Base-by-base conservation (phyloP, 345 rosid genomes). In the Tarenaya hassleriana region DNA sequence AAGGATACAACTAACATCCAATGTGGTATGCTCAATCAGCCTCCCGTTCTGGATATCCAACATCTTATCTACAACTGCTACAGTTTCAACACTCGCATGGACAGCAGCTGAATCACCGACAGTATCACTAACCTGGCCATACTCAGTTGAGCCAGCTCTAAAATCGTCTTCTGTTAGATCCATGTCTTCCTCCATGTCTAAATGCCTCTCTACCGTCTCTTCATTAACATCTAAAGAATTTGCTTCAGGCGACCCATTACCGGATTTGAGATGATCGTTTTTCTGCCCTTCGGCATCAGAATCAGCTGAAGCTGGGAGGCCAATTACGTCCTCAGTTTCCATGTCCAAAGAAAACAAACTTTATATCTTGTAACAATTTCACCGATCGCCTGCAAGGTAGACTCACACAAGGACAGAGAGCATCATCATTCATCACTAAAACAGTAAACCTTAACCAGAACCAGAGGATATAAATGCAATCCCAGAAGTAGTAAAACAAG, bases 1-100 rank as follows among this genome's bases (percentile, higher is more conserved):
- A 55, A 81, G 84, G 89, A 83, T 83, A 88, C 90, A 47, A 46
- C 65, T 75, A 56, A 63, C 78, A 75, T 70, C 76, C 66, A 63
- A 62, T 62, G 21, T 40, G 21, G 20, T 35, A 24, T 41, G 62
- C 33, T 27, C 70, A 67, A 19, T 18, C 19, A 63, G 61, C 47
- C 59, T 58, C 17, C 51, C 69, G 43, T 71, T 65, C 40, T 47
- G 64, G 46, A 48, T 27, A 43, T 41, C 44, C 17, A 52, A 29
- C 29, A 61, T 67, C 59, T 72, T 79, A 31, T 65, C 73, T 17
- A 52, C 50, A 67, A 68, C 76, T 55, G 58, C 47, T 47, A 59
- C 46, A 34, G 70, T 62, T 56, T 66, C 80, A 38, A 61, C 69
- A 75, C 71, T 67, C 60, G 56, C 57, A 58, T 62, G 67, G 35